These are phyloP conservation scores for Solanum gracilifrons DNA, from an alignment of 257 asterid species.

Conservation along the genomic window DNA sequence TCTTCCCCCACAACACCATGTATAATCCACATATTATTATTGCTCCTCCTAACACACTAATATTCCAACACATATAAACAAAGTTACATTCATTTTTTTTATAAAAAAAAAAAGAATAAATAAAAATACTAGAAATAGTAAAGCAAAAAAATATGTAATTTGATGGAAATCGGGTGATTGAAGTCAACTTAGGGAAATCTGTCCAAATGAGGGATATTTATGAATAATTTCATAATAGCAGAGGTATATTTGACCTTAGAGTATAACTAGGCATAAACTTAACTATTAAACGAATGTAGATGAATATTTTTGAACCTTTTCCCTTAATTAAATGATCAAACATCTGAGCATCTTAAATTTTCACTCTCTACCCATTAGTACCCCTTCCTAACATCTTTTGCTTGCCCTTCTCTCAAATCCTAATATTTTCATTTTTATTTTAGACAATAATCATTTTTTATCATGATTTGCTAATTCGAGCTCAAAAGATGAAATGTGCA, in stretches of 20 bases:
- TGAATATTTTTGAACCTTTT: background rate
- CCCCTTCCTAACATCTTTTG: background rate
- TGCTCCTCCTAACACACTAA: slow-evolving; percentile 22
- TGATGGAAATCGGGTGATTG: background rate
- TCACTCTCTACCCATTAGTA: background rate
- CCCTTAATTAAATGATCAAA: background rate
- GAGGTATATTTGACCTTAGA: background rate
- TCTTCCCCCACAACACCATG: slow-evolving; percentile 36
- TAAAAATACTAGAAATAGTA: background rate
- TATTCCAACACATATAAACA: background rate
- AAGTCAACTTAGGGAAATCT: background rate
- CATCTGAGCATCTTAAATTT: background rate
- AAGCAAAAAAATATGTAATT: background rate
- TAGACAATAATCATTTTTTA: background rate
- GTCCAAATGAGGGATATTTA: background rate
- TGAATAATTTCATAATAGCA: background rate
- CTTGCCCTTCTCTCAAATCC: background rate
- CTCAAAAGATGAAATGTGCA: background rate
- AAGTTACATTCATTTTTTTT: background rate
- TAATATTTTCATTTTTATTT: background rate
- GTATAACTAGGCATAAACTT: background rate
- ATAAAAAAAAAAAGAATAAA: too few relatives aligned
- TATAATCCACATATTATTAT: slow-evolving; percentile 24
- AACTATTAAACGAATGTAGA: background rate
- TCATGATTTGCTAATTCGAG: background rate